Evolutionary conservation across 495 filamentous ascomycete genomes (phyloP).

Genomic region (Chaetomium tenue): DNA sequence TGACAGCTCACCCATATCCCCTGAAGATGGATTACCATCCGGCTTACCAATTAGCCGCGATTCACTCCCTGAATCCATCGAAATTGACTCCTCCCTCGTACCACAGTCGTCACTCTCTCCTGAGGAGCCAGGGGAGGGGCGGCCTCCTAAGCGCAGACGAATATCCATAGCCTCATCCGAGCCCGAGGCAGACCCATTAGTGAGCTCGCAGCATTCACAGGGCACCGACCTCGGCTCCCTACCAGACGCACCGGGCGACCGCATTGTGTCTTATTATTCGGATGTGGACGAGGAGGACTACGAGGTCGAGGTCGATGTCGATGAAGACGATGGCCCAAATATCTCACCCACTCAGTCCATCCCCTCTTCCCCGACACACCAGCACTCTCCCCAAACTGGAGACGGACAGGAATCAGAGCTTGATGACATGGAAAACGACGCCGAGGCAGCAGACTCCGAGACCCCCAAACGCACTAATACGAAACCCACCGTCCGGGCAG

Average conservation of each 20-base stretch:
- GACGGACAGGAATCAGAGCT: background rate
- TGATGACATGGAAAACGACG: background rate
- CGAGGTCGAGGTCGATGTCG: conserved; percentile 1
- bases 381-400: background rate
- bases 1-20: conserved; percentile 26
- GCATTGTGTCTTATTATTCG: conserved; percentile 15
- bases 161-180: conserved; percentile 28
- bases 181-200: conserved; percentile 20
- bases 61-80: conserved; percentile 37
- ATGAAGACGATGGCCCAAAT: conserved; percentile 9
- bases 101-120: conserved; percentile 27
- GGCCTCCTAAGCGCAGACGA: conserved; percentile 34
- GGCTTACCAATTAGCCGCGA: conserved; percentile 6
- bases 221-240: conserved; percentile 24
- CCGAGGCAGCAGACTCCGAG: background rate
- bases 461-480: background rate
- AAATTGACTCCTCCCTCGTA: conserved; percentile 33
- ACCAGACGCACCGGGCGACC: conserved; percentile 28
- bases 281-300: conserved; percentile 18
- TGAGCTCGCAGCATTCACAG: conserved; percentile 9
- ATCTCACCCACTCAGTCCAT: background rate
- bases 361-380: background rate
- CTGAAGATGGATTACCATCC: conserved; percentile 21
- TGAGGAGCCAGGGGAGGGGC: conserved; percentile 11
- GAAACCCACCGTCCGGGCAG: conserved; percentile 38